These are phyloP conservation scores for Arabidopsis lyrata DNA, from an alignment of 441 rosid species.

Conservation along the genomic window DNA sequence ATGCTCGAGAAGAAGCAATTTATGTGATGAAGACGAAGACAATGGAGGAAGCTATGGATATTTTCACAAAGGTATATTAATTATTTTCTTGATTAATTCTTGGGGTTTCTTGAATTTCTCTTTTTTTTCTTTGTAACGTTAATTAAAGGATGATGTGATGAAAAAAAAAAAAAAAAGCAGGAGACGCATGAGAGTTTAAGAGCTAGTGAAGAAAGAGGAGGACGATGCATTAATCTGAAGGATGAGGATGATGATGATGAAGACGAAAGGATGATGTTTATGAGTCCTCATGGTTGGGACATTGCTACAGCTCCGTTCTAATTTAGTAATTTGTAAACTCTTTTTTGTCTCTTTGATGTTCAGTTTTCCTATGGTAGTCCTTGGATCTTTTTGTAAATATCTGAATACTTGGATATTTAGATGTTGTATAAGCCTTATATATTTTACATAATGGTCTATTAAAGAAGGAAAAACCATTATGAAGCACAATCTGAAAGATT, in stretches of 20 bases:
- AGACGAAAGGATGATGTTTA: constrained; percentile 23
- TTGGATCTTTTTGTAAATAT: constrained; percentile 25
- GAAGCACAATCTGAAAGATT: not conserved
- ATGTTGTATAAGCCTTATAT: constrained; percentile 20
- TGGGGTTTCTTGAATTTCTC: not conserved
- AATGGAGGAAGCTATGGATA: constrained; percentile 39
- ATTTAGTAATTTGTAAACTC: not conserved
- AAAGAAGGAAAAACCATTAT: not conserved
- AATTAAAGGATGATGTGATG: not conserved
- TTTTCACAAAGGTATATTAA: constrained; percentile 42
- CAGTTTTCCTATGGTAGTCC: not conserved
- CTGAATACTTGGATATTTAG: not conserved
- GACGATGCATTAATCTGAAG: constrained; percentile 8
- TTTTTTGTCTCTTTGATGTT: not conserved
- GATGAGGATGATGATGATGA: constrained; percentile 28
- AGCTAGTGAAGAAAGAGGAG: constrained; percentile 8
- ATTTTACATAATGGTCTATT: no score
- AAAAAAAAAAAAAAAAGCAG: not conserved
- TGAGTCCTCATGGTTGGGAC: constrained; percentile 40
- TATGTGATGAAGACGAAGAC: constrained; percentile 37
- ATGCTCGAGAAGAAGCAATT: constrained; percentile 44
- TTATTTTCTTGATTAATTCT: not conserved
- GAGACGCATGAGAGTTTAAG: constrained; percentile 31
- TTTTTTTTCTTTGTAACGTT: not conserved
- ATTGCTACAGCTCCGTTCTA: constrained; percentile 43